Percentiles rank a stretch among this genome's conserved stretches.
phyloP scores from a whole-genome alignment of 768 basidiomycete species.

The Macrolepiota dolichaula region DNA sequence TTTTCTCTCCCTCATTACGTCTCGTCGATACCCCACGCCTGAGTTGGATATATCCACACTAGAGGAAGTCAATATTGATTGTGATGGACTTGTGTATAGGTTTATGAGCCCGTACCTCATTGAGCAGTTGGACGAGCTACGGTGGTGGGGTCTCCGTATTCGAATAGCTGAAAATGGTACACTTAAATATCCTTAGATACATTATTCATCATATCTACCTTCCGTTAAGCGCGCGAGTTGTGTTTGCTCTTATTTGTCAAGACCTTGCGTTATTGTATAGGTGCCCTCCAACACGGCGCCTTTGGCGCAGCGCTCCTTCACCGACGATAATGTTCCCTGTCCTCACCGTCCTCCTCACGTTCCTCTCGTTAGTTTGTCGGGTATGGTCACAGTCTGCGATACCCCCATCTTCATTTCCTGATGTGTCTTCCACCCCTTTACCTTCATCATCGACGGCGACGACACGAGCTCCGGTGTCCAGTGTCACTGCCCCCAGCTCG shows the following conservation, averaged over 20 bases:
- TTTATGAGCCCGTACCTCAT: slow-evolving; percentile 9
- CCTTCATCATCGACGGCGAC: not conserved
- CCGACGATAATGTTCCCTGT: slow-evolving; percentile 5
- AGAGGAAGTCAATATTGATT: slow-evolving; percentile 1
- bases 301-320: not conserved
- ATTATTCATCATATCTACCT: not conserved
- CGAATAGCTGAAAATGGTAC: not conserved
- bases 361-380: not conserved
- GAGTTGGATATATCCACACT: not conserved
- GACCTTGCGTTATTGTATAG: not conserved
- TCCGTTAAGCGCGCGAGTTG: not conserved
- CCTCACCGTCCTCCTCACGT: slow-evolving; percentile 8
- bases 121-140: slow-evolving; percentile 7
- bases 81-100: slow-evolving; percentile 10
- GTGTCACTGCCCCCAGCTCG: not conserved
- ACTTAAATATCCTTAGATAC: not conserved
- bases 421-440: slow-evolving; percentile 10
- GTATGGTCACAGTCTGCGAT: slow-evolving; percentile 6
- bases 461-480: not conserved
- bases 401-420: slow-evolving; percentile 18
- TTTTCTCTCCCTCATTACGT: slow-evolving; percentile 6
- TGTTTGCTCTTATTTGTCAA: not conserved
- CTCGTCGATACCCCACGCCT: not conserved
- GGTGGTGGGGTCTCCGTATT: slow-evolving; percentile 4
- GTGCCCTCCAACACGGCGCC: not conserved